Evolutionary conservation across 306 rosid genomes (phyloP).

Genomic region (Ormosia emarginata): DNA sequence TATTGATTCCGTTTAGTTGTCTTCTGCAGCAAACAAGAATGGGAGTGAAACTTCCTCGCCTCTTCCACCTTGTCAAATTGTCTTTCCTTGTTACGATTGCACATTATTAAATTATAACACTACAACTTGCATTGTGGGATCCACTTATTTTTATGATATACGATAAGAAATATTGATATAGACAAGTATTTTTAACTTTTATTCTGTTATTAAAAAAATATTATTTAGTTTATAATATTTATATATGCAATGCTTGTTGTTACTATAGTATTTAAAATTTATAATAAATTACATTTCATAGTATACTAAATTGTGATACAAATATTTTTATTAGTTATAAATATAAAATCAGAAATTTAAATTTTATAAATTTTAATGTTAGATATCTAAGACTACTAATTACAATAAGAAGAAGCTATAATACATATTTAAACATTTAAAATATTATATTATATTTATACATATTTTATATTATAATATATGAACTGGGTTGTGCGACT

Average conservation of each 20-base stretch:
- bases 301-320: background rate
- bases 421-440: no score
- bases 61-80: background rate
- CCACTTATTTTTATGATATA: background rate
- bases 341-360: no score
- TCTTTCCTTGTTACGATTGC: background rate
- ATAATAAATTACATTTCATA: background rate
- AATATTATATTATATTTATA: no score
- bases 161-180: background rate
- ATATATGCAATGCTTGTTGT: background rate
- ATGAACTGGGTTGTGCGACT: no score
- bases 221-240: background rate
- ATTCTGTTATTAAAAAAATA: background rate
- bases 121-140: background rate
- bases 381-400: no score
- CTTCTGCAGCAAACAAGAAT: background rate
- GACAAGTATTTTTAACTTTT: background rate
- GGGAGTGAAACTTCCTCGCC: conserved; percentile 23
- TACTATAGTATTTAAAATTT: background rate
- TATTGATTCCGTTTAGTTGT: conserved; percentile 18
- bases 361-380: no score
- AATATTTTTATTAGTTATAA: background rate
- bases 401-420: no score
- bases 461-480: no score
- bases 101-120: background rate